Evolutionary conservation across 2,329 filamentous ascomycete species (phyloP), one percentile per base, ranked within the genome.

Genomic region (Fusarium veterinarium): DNA sequence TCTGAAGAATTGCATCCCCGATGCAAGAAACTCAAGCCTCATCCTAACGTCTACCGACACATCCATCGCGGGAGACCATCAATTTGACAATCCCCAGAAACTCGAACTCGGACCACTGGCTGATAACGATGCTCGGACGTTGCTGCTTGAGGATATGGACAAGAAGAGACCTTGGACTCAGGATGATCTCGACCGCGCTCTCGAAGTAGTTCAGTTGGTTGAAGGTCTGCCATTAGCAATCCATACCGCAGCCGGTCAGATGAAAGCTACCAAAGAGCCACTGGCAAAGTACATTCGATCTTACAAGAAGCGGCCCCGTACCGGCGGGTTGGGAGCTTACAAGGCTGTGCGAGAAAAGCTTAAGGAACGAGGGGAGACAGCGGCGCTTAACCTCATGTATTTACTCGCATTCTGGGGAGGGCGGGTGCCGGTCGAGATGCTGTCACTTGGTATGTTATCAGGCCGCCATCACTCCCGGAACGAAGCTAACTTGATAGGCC

Each of bases 31-130:
- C 42, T 75, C 75, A 16, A 74, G 71, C 65, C 41, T 77, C 41
- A 75, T 77, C 16, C 31, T 77, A 8, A 77, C 75, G 13, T 77
- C 75, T 13, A 77, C 75, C 6, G 75, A 77, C 20, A 75, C 66
- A 7, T 77, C 75, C 10, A 73, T 77, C 25, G 71, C 74, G 4
- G 74, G 71, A 16, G 60, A 76, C 19, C 65, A 77, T 66, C 58
- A 66, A n/a, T 77, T 76, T 31, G 68, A 74, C 28, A 67, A 68
- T 28, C 75, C 75, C 8, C 73, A 67, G 28, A 77, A 76, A 58
- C 55, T 77, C 19, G 73, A 76, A n/a, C 63, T 77, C 8, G 69
- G 68, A 1, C 71, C 71, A 3, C 59, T 77, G 5, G 30, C 38
- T n/a, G 71, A 75, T 16, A 53, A 73, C 8, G 71, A 73, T 30